A percentile compares a stretch with the other conserved stretches of the same genome.
phyloP scores from a whole-genome alignment of 805 yeast species.

The Yamadazyma sp. region DNA sequence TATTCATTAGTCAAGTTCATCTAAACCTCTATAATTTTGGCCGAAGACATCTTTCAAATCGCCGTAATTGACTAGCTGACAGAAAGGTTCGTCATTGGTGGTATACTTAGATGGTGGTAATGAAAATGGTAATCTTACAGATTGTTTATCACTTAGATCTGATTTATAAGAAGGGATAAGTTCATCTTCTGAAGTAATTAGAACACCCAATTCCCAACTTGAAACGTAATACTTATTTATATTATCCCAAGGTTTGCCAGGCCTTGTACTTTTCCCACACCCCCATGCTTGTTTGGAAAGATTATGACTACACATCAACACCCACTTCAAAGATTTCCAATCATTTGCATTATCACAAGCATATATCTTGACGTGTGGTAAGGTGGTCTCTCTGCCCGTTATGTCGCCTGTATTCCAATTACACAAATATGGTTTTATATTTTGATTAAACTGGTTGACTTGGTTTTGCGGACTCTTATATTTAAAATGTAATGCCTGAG shows the following conservation, averaged over 20 bases:
- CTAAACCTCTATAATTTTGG: constrained; percentile 11
- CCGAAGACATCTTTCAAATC: constrained; percentile 23
- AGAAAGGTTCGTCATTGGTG: constrained; percentile 49
- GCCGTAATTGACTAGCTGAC: constrained; percentile 21
- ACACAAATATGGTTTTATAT: constrained; percentile 40
- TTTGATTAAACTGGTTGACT: constrained; percentile 17
- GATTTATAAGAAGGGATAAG: constrained; percentile 45
- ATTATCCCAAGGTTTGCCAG: constrained; percentile 11
- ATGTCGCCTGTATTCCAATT: constrained; percentile 37
- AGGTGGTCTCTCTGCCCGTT: constrained; percentile 36
- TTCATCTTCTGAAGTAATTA: constrained; percentile 17
- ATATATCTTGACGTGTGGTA: constrained; percentile 72
- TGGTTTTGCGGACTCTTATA: constrained; percentile 17
- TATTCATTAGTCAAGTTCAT: neutral
- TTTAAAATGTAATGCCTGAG: constrained; percentile 49
- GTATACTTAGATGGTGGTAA: constrained; percentile 47
- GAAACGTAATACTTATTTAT: constrained; percentile 24
- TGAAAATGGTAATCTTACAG: constrained; percentile 52
- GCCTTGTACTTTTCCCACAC: constrained; percentile 10
- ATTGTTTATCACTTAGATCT: constrained; percentile 12
- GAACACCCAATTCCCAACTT: constrained; percentile 40
- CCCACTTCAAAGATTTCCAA: constrained; percentile 59
- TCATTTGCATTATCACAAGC: constrained; percentile 50
- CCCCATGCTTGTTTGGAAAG: constrained; percentile 86
- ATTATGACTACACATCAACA: constrained; percentile 71